Base-by-base conservation (phyloP, 306 rosid genomes). In the Malus sieversii region DNA sequence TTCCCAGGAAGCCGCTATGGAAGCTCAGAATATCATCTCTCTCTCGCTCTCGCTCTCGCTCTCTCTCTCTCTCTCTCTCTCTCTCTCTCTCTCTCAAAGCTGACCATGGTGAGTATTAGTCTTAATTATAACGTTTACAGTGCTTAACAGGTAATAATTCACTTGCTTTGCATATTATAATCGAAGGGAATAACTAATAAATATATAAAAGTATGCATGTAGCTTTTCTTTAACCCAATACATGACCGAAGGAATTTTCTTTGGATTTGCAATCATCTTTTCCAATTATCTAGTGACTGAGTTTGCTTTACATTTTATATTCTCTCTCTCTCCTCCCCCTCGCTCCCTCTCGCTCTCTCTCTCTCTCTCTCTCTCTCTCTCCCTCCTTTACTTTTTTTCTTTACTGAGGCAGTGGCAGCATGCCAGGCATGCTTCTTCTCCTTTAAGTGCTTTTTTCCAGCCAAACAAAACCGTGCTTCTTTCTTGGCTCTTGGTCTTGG, bases 171-270 rank as follows among this genome's bases (percentile, higher is more conserved):
- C 53, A 66, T 68, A 69, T 73, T 77, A 70, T 80, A 84, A 46
- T 59, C 69, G 27, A 9, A 7, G 68, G 62, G 76, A 60, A 80
- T 76, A 58, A 25, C 22, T 25, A 63, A 61, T 29, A 48, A 68
- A 70, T 40, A 72, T 40, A 57, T 48, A 44, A 2, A 29, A 67
- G 57, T 10, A 64, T 20, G 33, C 55, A 22, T 16, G 79, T 60
- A 51, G 66, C 75, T 66, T 53, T 73, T 73, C 63, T 76, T 77
- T 63, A 82, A 76, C 65, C 85, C 85, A 58, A n/a, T 88, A 83
- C 87, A 88, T 86, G 97, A 82, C 87, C 86, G 94, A 91, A 78
- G 92, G 94, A 82, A 80, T 87, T 86, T 83, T 86, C 84, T 57
- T 84, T 6, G 40, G 40, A 35, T 35, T 83, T 70, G 78, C 79